Base-by-base conservation (phyloP, 2,329 filamentous ascomycete species). In the Apiospora sp. region DNA sequence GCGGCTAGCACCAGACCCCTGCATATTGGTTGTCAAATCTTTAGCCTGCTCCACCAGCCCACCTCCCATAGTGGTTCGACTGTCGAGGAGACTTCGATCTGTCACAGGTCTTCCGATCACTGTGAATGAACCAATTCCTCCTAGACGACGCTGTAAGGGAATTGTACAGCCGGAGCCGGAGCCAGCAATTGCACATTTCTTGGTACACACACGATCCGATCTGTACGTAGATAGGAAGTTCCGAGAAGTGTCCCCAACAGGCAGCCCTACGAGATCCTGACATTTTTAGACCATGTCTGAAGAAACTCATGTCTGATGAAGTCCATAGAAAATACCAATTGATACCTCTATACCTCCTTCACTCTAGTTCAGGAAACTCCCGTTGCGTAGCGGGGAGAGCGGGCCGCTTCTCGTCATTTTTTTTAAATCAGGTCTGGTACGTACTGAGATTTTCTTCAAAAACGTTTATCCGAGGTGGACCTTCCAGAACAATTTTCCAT, bases 391-490 rank as follows among this genome's bases (percentile, higher is more conserved):
- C 58, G 58, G 19, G 58, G 19, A 58, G 12, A 61, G 54, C 54
- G 54, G 54, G 54, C 58, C 58, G 30, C 58, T n/a, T 34, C 3
- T 41, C 34, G 19, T n/a, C 58, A 54, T 19, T 58, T 54, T 19
- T 58, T 54, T 22, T 5, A 13, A 30, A 37, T 22, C 24, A 34
- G 3, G 27, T 22, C n/a, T 16, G 6, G 27, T 22, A 61, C 27
- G 6, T 61, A 12, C 19, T 13, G 8, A 14, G 22, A 41, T 41
- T 41, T 41, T 3, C 34, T 64, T 34, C 27, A 41, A 41, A 64
- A 64, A 64, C 58, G 43, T 68, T 68, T 68, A 46, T 68, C 67
- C 67, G 67, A 68, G 67, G 67, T 48, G 41, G 67, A 30, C 24
- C 27, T 34, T 34, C n/a, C 44, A 46, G 67, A 68, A 37, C 67